Evolutionary conservation across 257 asterid species (phyloP).

Genomic region (Solanum chmielewskii): DNA sequence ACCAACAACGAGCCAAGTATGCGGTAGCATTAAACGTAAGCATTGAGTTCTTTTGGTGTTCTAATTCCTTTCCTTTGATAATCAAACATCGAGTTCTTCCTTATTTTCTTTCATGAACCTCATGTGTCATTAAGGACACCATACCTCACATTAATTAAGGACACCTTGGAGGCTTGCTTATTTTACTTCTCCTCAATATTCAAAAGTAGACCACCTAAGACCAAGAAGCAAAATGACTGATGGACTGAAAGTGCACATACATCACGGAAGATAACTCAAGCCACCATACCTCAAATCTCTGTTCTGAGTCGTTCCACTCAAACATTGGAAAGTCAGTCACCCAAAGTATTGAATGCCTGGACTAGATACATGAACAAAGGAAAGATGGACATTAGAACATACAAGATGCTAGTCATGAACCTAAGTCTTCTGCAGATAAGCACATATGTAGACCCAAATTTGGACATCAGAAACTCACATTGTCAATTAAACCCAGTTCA

Average conservation of each 20-base stretch:
- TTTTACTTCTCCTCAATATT: neutral
- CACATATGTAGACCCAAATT: neutral
- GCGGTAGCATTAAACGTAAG: neutral
- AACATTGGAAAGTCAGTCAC: constrained; percentile 99
- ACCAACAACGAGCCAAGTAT: neutral
- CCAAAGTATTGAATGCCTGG: constrained; percentile 86
- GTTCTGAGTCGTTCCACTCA: constrained; percentile 90
- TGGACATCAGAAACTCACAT: constrained; percentile 39
- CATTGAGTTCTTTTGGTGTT: neutral
- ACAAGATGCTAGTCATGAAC: neutral
- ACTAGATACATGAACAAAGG: constrained; percentile 28
- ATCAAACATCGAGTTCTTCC: neutral
- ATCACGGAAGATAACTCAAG: neutral
- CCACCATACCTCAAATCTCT: constrained; percentile 70
- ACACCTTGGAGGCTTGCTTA: neutral
- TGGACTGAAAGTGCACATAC: neutral
- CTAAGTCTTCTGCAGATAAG: neutral
- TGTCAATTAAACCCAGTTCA: constrained; percentile 71
- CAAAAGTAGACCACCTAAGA: neutral
- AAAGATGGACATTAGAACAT: constrained; percentile 3
- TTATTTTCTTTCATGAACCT: neutral
- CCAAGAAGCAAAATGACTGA: neutral
- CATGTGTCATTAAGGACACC: neutral
- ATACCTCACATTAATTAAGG: neutral
- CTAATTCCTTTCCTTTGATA: neutral